A percentile compares a stretch with the other conserved stretches of the same genome.
Conservation (phyloP, 352 stramenopile species). For the Phytophthora multivora region DNA sequence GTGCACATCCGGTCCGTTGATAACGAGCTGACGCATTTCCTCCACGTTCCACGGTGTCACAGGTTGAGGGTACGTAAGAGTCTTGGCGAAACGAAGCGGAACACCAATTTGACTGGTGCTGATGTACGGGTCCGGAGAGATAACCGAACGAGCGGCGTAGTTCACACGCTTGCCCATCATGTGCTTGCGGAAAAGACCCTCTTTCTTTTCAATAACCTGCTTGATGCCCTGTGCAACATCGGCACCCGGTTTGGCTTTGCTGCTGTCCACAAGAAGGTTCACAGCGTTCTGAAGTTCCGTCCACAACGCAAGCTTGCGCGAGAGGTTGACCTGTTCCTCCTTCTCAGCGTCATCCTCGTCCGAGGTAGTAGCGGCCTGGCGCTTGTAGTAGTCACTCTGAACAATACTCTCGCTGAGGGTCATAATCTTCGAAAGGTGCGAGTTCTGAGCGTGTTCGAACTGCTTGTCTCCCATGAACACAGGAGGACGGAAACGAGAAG, state of each 20-base stretch:
- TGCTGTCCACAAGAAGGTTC: slow-evolving; percentile 86
- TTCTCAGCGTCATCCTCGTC: slow-evolving; percentile 61
- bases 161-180: slow-evolving; percentile 99
- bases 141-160: slow-evolving; percentile 98
- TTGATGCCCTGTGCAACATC: slow-evolving; percentile 92
- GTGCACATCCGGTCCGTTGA: slow-evolving; percentile 96
- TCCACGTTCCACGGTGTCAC: slow-evolving; percentile 98
- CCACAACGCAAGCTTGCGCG: slow-evolving; percentile 94
- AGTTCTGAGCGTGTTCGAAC: slow-evolving; percentile 98
- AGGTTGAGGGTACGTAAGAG: slow-evolving; percentile 97
- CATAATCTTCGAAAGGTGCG: slow-evolving; percentile 95
- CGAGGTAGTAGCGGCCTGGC: slow-evolving; percentile 48
- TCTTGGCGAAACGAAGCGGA: slow-evolving; percentile 97
- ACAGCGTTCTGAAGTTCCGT: slow-evolving; percentile 96
- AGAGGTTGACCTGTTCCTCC: slow-evolving; percentile 78
- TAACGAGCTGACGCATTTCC: slow-evolving; percentile 96
- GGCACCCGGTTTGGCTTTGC: slow-evolving; percentile 65
- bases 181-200: slow-evolving; percentile 99
- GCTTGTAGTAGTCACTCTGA: slow-evolving; percentile 72
- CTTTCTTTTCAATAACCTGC: slow-evolving; percentile 99
- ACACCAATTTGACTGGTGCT: slow-evolving; percentile 99
- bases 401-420: slow-evolving; percentile 91
- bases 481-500: slow-evolving; percentile 97
- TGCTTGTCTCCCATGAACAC: slow-evolving; percentile 95
- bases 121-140: slow-evolving; percentile 99